Conservation (phyloP, 805 yeast species). For the Yarrowia sp. region DNA sequence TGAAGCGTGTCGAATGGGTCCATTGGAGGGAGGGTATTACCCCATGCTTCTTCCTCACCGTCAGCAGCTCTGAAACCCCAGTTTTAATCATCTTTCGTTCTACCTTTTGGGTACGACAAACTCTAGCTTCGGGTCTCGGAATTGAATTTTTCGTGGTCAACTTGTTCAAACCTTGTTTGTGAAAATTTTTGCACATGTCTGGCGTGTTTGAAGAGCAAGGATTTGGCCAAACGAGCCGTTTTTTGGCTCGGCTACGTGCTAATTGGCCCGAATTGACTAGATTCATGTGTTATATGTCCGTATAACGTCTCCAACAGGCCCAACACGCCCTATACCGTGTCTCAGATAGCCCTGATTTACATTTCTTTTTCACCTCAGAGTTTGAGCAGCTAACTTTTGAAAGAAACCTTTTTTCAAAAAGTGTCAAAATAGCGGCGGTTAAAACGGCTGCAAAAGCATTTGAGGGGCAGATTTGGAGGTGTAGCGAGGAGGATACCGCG, state of each 20-base stretch:
- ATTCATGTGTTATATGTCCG: background rate
- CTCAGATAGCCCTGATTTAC: slow-evolving; percentile 24
- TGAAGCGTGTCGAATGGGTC: background rate
- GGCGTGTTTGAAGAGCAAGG: background rate
- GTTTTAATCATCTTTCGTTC: background rate
- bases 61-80: background rate
- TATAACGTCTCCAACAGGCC: background rate
- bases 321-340: background rate
- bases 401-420: background rate
- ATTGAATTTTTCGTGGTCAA: background rate
- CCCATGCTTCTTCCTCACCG: background rate
- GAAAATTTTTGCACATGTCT: slow-evolving; percentile 22
- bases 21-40: too few relatives aligned
- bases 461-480: background rate
- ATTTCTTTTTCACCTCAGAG: slow-evolving; percentile 11
- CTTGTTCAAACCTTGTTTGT: background rate
- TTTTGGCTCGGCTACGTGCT: background rate
- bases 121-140: slow-evolving; percentile 22
- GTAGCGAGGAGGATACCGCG: background rate
- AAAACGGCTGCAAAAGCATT: background rate
- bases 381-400: background rate
- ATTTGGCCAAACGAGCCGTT: background rate
- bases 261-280: background rate
- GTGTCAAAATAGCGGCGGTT: background rate
- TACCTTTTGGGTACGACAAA: slow-evolving; percentile 21